These are phyloP conservation scores for Teunomyces cretensis DNA, from an alignment of 805 yeast genomes.

Conservation along the genomic window DNA sequence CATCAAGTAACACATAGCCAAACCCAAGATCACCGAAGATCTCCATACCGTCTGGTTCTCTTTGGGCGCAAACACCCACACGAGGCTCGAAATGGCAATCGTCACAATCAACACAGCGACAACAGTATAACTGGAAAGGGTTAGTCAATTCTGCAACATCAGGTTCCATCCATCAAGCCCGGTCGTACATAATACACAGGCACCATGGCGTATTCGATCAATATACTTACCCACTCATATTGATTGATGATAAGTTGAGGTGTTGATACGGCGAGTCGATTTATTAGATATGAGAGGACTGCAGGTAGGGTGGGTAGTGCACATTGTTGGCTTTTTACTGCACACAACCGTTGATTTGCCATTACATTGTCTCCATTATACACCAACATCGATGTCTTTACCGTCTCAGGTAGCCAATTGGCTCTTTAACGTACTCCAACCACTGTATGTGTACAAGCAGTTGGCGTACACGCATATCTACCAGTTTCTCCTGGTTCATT, in stretches of 20 bases:
- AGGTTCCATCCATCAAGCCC: no score
- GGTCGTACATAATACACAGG: no score
- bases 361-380: background rate
- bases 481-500: slow-evolving; percentile 48
- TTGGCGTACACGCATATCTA: slow-evolving; percentile 63
- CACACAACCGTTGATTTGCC: background rate
- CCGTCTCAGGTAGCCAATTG: slow-evolving; percentile 34
- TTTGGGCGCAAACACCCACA: slow-evolving; percentile 87
- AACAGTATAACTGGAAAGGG: slow-evolving; percentile 60
- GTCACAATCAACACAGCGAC: slow-evolving; percentile 61
- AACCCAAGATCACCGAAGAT: slow-evolving; percentile 55
- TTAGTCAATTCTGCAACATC: slow-evolving; percentile 8
- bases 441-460: slow-evolving; percentile 60
- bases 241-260: slow-evolving; percentile 2
- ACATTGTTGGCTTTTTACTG: background rate
- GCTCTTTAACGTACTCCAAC: slow-evolving; percentile 41
- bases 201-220: no score
- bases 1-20: slow-evolving; percentile 80
- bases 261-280: slow-evolving; percentile 1
- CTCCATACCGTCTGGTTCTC: slow-evolving; percentile 54
- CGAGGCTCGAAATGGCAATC: slow-evolving; percentile 55
- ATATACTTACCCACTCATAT: slow-evolving; percentile 48
- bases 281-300: background rate
- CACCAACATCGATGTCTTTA: slow-evolving; percentile 4
- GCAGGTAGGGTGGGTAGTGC: background rate